Percentiles rank a stretch among this genome's conserved stretches.
Conservation (phyloP, 2,329 filamentous ascomycete genomes). For the Trichoderma aggressivum region DNA sequence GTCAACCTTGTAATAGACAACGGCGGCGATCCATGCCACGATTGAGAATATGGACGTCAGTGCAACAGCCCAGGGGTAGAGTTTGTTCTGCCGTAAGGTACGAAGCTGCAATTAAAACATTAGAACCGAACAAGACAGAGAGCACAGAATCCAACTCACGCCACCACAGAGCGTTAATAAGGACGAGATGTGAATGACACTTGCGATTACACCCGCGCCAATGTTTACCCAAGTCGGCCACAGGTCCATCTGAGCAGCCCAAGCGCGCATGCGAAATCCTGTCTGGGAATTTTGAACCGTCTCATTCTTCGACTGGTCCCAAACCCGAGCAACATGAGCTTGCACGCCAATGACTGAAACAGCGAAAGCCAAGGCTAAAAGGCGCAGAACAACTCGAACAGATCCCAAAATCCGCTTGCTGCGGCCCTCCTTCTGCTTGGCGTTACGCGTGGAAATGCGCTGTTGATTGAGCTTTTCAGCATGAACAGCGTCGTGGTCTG, state of each 20-base stretch:
- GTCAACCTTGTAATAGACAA: slow-evolving; percentile 2
- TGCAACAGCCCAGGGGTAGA: background rate
- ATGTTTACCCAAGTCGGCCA: background rate
- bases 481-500: background rate
- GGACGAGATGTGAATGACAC: background rate
- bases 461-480: background rate
- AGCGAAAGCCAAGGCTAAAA: background rate
- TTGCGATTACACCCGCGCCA: background rate
- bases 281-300: background rate
- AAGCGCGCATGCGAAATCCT: background rate
- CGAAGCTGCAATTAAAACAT: background rate
- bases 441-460: background rate
- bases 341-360: background rate
- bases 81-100: background rate
- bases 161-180: background rate
- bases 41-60: background rate
- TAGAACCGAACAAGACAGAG: background rate
- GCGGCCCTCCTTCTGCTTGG: background rate
- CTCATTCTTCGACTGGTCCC: background rate
- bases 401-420: background rate
- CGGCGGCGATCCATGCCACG: background rate
- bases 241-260: background rate
- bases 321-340: background rate
- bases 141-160: background rate
- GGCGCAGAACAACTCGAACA: background rate